A percentile compares a stretch with the other conserved stretches of the same genome.
Conservation (phyloP, 768 basidiomycete species). For the Tylopilus subfusipes region DNA sequence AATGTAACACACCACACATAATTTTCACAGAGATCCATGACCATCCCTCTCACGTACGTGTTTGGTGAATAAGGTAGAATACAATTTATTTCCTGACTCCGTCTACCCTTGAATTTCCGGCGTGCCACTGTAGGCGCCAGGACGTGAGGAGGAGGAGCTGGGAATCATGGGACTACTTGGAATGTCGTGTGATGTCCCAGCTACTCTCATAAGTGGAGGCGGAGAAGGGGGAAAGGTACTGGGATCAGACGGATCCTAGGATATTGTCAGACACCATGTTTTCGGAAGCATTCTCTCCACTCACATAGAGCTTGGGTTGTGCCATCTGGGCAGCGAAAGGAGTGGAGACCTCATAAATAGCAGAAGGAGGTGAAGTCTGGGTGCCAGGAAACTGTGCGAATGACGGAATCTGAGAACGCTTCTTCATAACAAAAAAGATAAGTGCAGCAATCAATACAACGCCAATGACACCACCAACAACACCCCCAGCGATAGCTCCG, state of each 20-base stretch:
- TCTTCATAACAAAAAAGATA: slow-evolving; percentile 38
- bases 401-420: slow-evolving; percentile 22
- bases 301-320: slow-evolving; percentile 32
- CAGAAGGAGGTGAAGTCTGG: background rate
- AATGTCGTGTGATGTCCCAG: slow-evolving; percentile 3
- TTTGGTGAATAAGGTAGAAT: no score
- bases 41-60: background rate
- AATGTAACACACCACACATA: no score
- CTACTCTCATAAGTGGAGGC: slow-evolving; percentile 10
- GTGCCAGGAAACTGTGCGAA: slow-evolving; percentile 10
- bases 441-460: slow-evolving; percentile 41
- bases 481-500: slow-evolving; percentile 59
- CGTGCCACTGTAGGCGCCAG: slow-evolving; percentile 24
- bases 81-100: background rate
- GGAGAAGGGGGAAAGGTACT: slow-evolving; percentile 34
- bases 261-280: slow-evolving; percentile 1
- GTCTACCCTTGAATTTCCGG: slow-evolving; percentile 23
- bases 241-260: slow-evolving; percentile 38
- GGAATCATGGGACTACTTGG: no score
- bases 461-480: slow-evolving; percentile 59
- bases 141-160: slow-evolving; percentile 11
- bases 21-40: no score
- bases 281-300: background rate
- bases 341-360: slow-evolving; percentile 6
- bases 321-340: slow-evolving; percentile 14